Evolutionary conservation across 2,329 filamentous ascomycete species (phyloP).

Genomic region (Diaporthe sp.): DNA sequence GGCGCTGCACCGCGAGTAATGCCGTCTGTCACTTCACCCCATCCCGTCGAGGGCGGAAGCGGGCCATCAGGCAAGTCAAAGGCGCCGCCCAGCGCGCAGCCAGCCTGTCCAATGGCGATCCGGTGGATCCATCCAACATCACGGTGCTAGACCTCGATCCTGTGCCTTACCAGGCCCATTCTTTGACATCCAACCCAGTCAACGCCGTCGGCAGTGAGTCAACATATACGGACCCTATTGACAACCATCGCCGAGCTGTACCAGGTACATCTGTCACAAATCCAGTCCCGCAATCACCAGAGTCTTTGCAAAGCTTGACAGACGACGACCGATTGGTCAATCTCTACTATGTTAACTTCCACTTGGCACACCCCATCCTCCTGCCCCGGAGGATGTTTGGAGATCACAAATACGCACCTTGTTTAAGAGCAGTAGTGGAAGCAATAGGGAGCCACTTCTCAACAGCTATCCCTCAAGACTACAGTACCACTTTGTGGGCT

Average conservation of each 20-base stretch:
- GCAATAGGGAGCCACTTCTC: not conserved
- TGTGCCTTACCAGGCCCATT: not conserved
- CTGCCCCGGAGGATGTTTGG: not conserved
- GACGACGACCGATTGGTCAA: not conserved
- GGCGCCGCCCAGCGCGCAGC: not conserved
- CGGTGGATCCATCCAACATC: not conserved
- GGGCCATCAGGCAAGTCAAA: not conserved
- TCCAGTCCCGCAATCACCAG: not conserved
- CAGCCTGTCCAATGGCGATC: not conserved
- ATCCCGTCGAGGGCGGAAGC: slow-evolving; percentile 1
- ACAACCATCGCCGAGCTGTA: not conserved
- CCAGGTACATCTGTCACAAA: not conserved
- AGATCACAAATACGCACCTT: not conserved
- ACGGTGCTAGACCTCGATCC: not conserved
- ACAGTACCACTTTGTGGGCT: not conserved
- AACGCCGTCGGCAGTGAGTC: not conserved
- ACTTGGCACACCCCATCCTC: not conserved
- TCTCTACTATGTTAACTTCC: not conserved
- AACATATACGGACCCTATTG: not conserved
- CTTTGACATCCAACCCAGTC: not conserved
- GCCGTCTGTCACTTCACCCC: slow-evolving; percentile 3
- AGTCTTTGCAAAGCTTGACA: not conserved
- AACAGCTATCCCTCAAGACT: not conserved
- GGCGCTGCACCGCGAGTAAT: not conserved
- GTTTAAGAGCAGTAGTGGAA: not conserved